A percentile compares a stretch with the other conserved stretches of the same genome.
Evolutionary conservation across 2,329 filamentous ascomycete genomes (phyloP).

Genomic region (Cryphonectria carpinicola): DNA sequence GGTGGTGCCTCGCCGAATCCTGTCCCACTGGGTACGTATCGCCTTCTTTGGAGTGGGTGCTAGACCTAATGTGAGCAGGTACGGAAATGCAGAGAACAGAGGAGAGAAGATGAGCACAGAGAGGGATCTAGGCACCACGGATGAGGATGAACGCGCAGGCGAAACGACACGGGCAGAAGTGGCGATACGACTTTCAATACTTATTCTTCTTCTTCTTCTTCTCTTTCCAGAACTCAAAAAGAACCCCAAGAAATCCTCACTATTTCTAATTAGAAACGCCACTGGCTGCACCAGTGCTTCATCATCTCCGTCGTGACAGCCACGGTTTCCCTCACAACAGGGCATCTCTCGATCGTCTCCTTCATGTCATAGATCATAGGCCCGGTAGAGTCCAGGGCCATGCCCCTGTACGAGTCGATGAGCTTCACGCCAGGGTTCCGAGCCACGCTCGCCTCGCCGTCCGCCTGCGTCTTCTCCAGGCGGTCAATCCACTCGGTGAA

Average conservation of each 20-base stretch:
- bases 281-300: constrained; percentile 50
- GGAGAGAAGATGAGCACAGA: too few relatives aligned
- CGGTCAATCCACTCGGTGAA: constrained; percentile 48
- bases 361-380: constrained; percentile 45
- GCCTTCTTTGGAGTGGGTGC: too few relatives aligned
- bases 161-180: background rate
- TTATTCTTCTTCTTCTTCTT: too few relatives aligned
- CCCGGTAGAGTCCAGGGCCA: constrained; percentile 27
- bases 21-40: too few relatives aligned
- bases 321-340: constrained; percentile 43
- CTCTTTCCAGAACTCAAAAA: background rate
- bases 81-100: too few relatives aligned
- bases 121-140: too few relatives aligned
- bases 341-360: constrained; percentile 43
- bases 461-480: constrained; percentile 44
- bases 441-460: constrained; percentile 39
- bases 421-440: constrained; percentile 54
- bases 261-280: constrained; percentile 37
- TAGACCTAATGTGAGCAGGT: too few relatives aligned
- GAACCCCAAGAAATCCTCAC: background rate
- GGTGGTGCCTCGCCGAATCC: too few relatives aligned
- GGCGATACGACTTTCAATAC: too few relatives aligned
- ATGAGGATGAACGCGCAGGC: too few relatives aligned
- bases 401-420: constrained; percentile 49
- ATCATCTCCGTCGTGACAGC: constrained; percentile 47